These are phyloP conservation scores for Parathielavia hyrcaniae DNA, from an alignment of 495 filamentous ascomycete species.

Conservation along the genomic window DNA sequence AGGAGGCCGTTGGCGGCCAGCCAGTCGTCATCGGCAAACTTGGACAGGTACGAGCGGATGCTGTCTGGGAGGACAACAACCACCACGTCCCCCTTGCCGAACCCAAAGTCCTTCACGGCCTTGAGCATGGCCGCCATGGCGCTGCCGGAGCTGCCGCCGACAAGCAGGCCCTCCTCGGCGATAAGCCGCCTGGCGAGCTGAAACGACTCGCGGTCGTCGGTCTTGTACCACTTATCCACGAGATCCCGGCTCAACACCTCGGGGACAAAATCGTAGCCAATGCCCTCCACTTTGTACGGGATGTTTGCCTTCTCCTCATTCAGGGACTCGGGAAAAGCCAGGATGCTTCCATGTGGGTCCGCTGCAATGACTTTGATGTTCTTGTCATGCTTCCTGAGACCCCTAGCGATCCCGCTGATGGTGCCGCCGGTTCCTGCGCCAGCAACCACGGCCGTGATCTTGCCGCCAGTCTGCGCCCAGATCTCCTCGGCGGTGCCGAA, in stretches of 20 bases:
- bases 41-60: slow-evolving; percentile 95
- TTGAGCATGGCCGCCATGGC: slow-evolving; percentile 80
- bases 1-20: slow-evolving; percentile 90
- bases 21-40: slow-evolving; percentile 99
- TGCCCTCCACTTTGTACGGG: slow-evolving; percentile 95
- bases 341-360: slow-evolving; percentile 82
- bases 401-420: slow-evolving; percentile 81
- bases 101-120: slow-evolving; percentile 65
- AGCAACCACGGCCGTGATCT: slow-evolving; percentile 78
- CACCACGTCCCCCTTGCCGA: slow-evolving; percentile 71
- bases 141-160: slow-evolving; percentile 90
- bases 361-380: slow-evolving; percentile 81
- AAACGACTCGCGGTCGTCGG: slow-evolving; percentile 87
- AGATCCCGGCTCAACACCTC: slow-evolving; percentile 76
- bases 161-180: slow-evolving; percentile 87
- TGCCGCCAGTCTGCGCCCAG: slow-evolving; percentile 82
- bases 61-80: slow-evolving; percentile 92
- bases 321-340: slow-evolving; percentile 69
- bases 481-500: slow-evolving; percentile 94
- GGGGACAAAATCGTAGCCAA: slow-evolving; percentile 97
- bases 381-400: slow-evolving; percentile 78
- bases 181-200: slow-evolving; percentile 82
- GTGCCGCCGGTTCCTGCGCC: slow-evolving; percentile 95
- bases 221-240: slow-evolving; percentile 98
- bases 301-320: slow-evolving; percentile 75